Conservation (phyloP, 306 rosid genomes). For the Rosa chinensis region DNA sequence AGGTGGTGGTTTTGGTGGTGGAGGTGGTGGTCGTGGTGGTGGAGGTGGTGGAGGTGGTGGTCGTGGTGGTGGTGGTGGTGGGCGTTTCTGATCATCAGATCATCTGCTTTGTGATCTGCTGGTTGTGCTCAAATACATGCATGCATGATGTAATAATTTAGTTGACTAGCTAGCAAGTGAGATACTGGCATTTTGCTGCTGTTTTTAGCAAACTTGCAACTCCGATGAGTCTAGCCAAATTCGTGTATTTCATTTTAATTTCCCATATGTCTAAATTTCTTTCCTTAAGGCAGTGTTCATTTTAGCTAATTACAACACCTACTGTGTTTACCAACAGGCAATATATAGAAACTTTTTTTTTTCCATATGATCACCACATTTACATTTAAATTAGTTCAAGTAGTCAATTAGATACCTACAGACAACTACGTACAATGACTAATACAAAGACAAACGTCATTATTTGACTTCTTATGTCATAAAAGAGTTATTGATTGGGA, state of each 20-base stretch:
- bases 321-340: no score
- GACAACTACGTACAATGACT: no score
- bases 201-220: background rate
- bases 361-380: background rate
- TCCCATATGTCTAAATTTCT: background rate
- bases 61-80: constrained; percentile 14
- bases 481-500: no score
- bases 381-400: background rate
- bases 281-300: background rate
- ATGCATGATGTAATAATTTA: background rate
- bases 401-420: no score
- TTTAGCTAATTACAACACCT: no score
- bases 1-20: constrained; percentile 16
- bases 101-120: background rate
- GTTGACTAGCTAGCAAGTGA: background rate
- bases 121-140: background rate
- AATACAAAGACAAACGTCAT: no score
- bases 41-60: constrained; percentile 5
- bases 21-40: constrained; percentile 9
- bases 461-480: no score
- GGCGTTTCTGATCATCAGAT: background rate
- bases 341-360: no score
- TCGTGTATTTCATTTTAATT: background rate
- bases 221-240: background rate
- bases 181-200: constrained; percentile 6